These are phyloP conservation scores for Oryza nivara DNA, from an alignment of 176 grass and related monocot species.

Conservation along the genomic window DNA sequence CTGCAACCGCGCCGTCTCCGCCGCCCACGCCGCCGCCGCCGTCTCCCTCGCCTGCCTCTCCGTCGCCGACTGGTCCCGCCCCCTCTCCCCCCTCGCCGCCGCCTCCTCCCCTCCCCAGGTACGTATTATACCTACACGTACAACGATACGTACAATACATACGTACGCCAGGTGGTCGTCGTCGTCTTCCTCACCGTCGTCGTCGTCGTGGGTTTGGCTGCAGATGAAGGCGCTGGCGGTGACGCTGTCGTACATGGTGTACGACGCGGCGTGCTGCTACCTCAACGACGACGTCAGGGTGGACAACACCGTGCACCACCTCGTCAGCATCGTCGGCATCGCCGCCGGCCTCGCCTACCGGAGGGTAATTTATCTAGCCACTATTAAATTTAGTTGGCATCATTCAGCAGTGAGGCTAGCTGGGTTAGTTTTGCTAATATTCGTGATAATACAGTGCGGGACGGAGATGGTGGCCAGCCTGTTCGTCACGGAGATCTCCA, in stretches of 20 bases:
- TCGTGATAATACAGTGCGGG: constrained; percentile 43
- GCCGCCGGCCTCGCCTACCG: constrained; percentile 64
- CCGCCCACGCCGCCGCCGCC: constrained; percentile 52
- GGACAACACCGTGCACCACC: constrained; percentile 65
- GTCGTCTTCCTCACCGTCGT: too few relatives aligned
- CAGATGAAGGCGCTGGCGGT: constrained; percentile 66
- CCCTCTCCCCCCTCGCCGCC: constrained; percentile 57
- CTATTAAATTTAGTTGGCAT: too few relatives aligned
- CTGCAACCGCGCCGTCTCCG: constrained; percentile 70
- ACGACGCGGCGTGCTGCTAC: constrained; percentile 68
- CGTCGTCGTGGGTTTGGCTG: too few relatives aligned
- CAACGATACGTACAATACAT: too few relatives aligned
- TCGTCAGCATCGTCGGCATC: constrained; percentile 71
- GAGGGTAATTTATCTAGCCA: constrained; percentile 28
- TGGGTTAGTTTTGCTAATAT: too few relatives aligned
- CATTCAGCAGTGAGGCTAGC: too few relatives aligned
- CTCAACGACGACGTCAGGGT: constrained; percentile 48
- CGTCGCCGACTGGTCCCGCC: constrained; percentile 55
- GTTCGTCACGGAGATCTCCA: constrained; percentile 72
- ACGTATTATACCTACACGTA: not conserved
- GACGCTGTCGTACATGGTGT: constrained; percentile 68
- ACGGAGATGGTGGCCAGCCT: constrained; percentile 71
- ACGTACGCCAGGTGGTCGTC: too few relatives aligned
- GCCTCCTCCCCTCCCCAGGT: constrained; percentile 61
- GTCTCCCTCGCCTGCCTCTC: constrained; percentile 63